Base-by-base conservation (phyloP, 2,329 filamentous ascomycete genomes). In the Cytospora paraplurivora region DNA sequence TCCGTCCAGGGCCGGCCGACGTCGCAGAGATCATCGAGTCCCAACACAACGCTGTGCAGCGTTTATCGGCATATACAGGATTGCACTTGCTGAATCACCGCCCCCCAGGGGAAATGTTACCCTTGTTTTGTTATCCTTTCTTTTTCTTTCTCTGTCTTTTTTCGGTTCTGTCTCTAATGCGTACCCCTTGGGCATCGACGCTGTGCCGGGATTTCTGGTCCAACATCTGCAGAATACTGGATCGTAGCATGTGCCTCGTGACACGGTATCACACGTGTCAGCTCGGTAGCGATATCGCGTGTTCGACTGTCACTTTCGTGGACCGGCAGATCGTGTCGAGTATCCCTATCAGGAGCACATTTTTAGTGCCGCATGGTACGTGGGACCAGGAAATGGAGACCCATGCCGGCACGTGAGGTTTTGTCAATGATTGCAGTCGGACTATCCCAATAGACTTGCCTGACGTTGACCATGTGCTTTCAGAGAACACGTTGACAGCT, bases 191-290 rank as follows among this genome's bases (percentile, higher is more conserved):
- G 37, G 38, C 15, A 44, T n/a, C 54, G 21, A 55, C 33, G 62
- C 41, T 53, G 62, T 64, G 50, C 50, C 52, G 41, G 55, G 54
- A n/a, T 27, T 54, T 6, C 27, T 21, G 1, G 15, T 4, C 4
- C 34, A 17, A 17, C 5, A 7, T n/a, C 32, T 50, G 15, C 4
- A 27, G 27, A 3, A 13, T 15, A 38, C 10, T 32, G 37, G 32
- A 10, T 17, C 19, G 49, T 32, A 44, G 4, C 27, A 15, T 2
- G 12, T 47, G 32, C 44, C 32, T 51, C 33, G 52, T 52, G 13
- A 44, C 21, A 63, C 62, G 37, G 32, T 15, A 17, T 34, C 37
- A 49, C 53, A 61, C 47, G 62, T 61, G 57, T 52, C 32, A 21
- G 33, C 15, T 41, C 37, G n/a, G 34, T 21, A 32, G 21, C 41